These are phyloP conservation scores for Aplosporella prunicola DNA, from an alignment of 2,329 filamentous ascomycete species.

Conservation along the genomic window DNA sequence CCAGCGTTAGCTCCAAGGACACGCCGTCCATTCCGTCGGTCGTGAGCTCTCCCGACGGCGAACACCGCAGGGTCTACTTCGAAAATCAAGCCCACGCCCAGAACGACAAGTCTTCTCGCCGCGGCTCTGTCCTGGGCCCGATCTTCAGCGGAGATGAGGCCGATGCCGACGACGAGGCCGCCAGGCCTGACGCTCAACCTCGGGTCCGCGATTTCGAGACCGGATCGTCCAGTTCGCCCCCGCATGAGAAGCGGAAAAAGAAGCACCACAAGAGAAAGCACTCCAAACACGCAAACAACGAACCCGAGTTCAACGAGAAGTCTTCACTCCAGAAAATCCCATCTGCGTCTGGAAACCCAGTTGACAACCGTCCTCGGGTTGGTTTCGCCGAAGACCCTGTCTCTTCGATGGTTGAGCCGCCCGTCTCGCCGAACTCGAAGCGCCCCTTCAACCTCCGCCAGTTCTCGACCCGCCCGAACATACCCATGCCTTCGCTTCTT, in stretches of 20 bases:
- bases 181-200: conserved; percentile 21
- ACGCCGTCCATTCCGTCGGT: conserved; percentile 38
- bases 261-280: conserved; percentile 38
- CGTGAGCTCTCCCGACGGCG: conserved; percentile 35
- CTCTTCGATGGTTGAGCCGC: not conserved
- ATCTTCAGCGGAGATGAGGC: conserved; percentile 47
- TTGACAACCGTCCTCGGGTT: conserved; percentile 33
- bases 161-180: conserved; percentile 38
- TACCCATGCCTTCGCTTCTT: conserved; percentile 50
- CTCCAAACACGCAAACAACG: conserved; percentile 13
- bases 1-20: conserved; percentile 61
- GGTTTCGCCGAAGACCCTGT: conserved; percentile 44
- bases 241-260: conserved; percentile 30
- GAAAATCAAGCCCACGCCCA: conserved; percentile 20
- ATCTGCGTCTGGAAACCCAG: not conserved
- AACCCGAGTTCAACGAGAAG: conserved; percentile 2
- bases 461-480: conserved; percentile 37
- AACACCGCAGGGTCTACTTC: conserved; percentile 30
- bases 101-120: conserved; percentile 20
- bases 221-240: conserved; percentile 24
- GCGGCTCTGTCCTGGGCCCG: conserved; percentile 27
- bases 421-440: conserved; percentile 35
- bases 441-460: conserved; percentile 43
- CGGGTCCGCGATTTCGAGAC: conserved; percentile 41
- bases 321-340: too few species aligned